Base-by-base conservation (phyloP, 2,329 filamentous ascomycete genomes). In the Pleurostoma richardsiae region DNA sequence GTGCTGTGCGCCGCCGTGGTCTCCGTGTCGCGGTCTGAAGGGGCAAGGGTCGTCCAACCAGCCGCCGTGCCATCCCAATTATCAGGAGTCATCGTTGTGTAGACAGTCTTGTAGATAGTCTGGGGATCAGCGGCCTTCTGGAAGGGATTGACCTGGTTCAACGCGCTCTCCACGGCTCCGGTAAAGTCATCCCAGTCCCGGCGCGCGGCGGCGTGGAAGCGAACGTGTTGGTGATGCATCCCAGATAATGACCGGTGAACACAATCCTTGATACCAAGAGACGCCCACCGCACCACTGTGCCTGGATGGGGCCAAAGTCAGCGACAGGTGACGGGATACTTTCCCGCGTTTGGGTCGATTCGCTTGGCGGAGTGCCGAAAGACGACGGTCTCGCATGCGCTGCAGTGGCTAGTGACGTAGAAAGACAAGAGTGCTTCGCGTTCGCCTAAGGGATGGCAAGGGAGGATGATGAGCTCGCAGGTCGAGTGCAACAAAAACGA, bases 61-160 rank as follows among this genome's bases (percentile, higher is more conserved):
- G 41, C 47, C 28, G 47, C 50, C 7, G 36, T 28, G 10, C 44
- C 44, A n/a, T 30, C 39, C 48, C 48, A 54, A 38, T 45, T 50
- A 3, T 46, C 45, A 36, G 52, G 48, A 6, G 52, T 53, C 56
- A 64, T 45, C 28, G 65, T 67, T 29, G 55, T 55, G 47, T 59
- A 66, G 7, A 65, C 54, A 4, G 64, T 66, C 30, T 54, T 47
- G 39, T 52, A 59, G 31, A 64, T 49, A n/a, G 59, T 63, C 10
- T 56, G 53, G 29, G 56, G 56, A 4, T 51, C 49, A 42, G 48
- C 58, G n/a, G 42, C 55, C 41, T 55, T 45, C 6, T 6, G 40
- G 41, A 58, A 56, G n/a, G 54, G 54, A 42, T 58, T 59, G 26
- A 57, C 38, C 26, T 60, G 55, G 28, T 55, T 54, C 29, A 51